Base-by-base conservation (phyloP, 306 rosid species). In the Purshia tridentata region DNA sequence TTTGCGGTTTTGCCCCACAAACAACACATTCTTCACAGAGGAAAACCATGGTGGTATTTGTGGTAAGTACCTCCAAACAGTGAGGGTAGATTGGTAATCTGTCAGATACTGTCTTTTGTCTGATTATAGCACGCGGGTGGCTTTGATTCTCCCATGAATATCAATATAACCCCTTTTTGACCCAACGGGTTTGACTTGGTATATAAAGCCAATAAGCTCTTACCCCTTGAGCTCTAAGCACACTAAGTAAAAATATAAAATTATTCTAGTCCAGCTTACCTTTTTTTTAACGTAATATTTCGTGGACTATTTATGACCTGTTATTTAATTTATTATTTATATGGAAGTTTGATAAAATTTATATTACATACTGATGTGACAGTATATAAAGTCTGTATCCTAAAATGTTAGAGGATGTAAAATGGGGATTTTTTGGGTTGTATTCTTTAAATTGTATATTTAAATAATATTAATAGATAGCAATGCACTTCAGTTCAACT, bases 41-140 rank as follows among this genome's bases (percentile, higher is more conserved):
- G 20, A 39, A 62, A 56, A 57, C 46, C 61, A 48, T 6, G 77
- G 20, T 66, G 84, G 73, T 19, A 45, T 16, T 53, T 2, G 12
- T 6, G 48, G 86, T 70, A 79, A 77, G 23, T 81, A 47, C 0
- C 37, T 60, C 5, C 0, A 41, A 72, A 8, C 1, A 15, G 1
- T 3, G 73, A 74, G 78, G 75, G 16, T 19, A 45, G 16, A 50
- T 0, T 3, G 1, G 81, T 74, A 40, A 68, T 55, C 66, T 6
- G 0, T 6, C 4, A 10, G 72, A 57, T 77, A 41, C 86, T 60
- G 59, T 20, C n/a, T 35, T 19, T 65, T 54, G 67, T 76, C 56
- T 47, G 64, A 57, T 52, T 52, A 67, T 29, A 49, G 69, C 79
- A 68, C 79, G 81, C 73, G 77, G 82, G 61, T 65, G 74, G 55